Conservation (phyloP, 768 basidiomycete genomes). For the Boletus sp. region DNA sequence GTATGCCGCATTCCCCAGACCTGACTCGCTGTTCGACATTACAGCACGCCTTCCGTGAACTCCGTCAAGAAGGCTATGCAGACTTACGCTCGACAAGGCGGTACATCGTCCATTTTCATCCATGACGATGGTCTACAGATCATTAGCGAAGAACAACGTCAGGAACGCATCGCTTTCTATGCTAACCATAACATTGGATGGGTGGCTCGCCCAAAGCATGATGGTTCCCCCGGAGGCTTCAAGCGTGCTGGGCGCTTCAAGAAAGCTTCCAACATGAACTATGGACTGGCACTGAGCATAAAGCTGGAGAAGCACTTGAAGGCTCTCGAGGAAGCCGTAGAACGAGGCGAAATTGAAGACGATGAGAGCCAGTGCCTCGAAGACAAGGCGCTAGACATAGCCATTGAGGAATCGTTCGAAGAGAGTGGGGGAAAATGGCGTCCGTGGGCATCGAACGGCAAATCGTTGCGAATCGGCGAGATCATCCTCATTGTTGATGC, state of each 20-base stretch:
- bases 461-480: constrained; percentile 72
- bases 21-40: background rate
- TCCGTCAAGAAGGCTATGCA: constrained; percentile 66
- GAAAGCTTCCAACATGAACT: constrained; percentile 93
- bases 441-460: constrained; percentile 79
- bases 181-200: constrained; percentile 57
- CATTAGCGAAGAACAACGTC: constrained; percentile 45
- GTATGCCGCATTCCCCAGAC: background rate
- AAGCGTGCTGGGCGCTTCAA: constrained; percentile 78
- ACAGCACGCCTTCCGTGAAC: constrained; percentile 68
- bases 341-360: constrained; percentile 40
- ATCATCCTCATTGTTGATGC: constrained; percentile 85
- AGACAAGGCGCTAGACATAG: constrained; percentile 67
- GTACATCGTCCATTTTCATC: constrained; percentile 53
- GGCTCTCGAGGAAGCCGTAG: constrained; percentile 46
- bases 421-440: constrained; percentile 56
- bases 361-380: constrained; percentile 46
- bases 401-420: constrained; percentile 70
- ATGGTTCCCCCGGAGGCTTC: constrained; percentile 22
- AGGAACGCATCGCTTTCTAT: constrained; percentile 51
- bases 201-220: constrained; percentile 57
- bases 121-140: constrained; percentile 63
- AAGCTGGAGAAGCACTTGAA: constrained; percentile 37
- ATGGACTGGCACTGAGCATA: constrained; percentile 50
- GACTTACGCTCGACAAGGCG: constrained; percentile 66